Evolutionary conservation across 2,329 filamentous ascomycete species (phyloP).

Genomic region (Albifimbria verrucaria): DNA sequence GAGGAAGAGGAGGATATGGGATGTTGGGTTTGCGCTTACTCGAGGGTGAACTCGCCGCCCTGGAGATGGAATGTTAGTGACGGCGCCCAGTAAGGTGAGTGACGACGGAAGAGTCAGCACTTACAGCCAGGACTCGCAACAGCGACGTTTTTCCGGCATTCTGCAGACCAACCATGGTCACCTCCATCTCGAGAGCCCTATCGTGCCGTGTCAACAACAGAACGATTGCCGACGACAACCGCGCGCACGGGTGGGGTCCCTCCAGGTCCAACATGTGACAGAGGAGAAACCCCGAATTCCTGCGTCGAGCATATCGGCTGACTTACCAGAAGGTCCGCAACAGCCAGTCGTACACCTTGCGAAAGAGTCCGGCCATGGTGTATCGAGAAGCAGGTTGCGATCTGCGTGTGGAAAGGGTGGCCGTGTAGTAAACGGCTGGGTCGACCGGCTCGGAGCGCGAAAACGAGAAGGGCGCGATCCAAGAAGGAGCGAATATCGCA

Average conservation of each 20-base stretch:
- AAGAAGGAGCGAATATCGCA: too few species aligned
- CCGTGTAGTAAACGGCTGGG: too few species aligned
- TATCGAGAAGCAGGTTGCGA: conserved; percentile 8
- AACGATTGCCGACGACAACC: background rate
- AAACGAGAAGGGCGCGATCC: too few species aligned
- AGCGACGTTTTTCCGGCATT: conserved; percentile 98
- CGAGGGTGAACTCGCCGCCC: conserved; percentile 98
- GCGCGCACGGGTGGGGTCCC: background rate
- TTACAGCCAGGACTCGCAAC: conserved; percentile 89
- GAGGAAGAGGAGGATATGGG: conserved; percentile 74
- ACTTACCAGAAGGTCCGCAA: conserved; percentile 94
- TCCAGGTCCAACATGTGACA: background rate
- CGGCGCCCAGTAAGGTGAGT: conserved; percentile 6
- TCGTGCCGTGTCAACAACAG: conserved; percentile 19
- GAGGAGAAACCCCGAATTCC: background rate
- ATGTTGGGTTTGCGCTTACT: conserved; percentile 64
- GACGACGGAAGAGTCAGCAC: conserved; percentile 30
- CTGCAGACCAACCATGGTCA: conserved; percentile 97
- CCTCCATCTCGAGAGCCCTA: conserved; percentile 99
- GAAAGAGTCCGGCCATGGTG: conserved; percentile 86
- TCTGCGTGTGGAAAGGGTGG: too few species aligned
- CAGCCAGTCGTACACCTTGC: conserved; percentile 96
- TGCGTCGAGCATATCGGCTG: conserved; percentile 1
- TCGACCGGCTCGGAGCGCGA: too few species aligned
- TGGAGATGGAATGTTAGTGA: conserved; percentile 35